A percentile compares a stretch with the other conserved stretches of the same genome.
Evolutionary conservation across 2,329 filamentous ascomycete species (phyloP).

Genomic region (Fusarium metavorans): DNA sequence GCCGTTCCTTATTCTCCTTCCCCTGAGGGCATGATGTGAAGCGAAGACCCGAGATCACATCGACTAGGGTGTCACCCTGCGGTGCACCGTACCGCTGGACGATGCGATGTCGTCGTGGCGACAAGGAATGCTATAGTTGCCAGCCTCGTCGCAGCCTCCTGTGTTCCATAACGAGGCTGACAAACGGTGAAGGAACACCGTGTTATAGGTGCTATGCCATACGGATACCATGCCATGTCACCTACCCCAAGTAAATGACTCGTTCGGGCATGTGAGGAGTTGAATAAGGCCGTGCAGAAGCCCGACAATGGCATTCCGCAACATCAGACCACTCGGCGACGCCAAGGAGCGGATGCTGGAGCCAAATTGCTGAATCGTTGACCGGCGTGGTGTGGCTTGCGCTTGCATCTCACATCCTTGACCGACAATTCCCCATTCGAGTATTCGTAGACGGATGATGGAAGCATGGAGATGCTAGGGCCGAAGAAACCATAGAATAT

Average conservation of each 20-base stretch:
- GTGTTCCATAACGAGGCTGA: slow-evolving; percentile 24
- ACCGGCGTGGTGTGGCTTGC: slow-evolving; percentile 39
- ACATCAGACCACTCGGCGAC: slow-evolving; percentile 37
- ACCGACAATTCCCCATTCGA: slow-evolving; percentile 31
- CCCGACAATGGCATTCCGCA: slow-evolving; percentile 33
- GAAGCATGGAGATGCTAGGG: slow-evolving; percentile 4
- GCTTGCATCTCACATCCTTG: slow-evolving; percentile 35
- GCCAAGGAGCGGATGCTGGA: slow-evolving; percentile 28
- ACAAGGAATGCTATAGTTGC: slow-evolving; percentile 5
- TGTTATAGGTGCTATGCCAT: not conserved
- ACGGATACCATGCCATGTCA: not conserved
- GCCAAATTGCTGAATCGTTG: slow-evolving; percentile 29
- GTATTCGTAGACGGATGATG: not conserved
- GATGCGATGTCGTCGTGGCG: not conserved
- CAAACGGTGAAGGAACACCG: slow-evolving; percentile 8
- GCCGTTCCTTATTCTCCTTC: slow-evolving; percentile 7
- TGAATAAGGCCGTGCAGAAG: slow-evolving; percentile 27
- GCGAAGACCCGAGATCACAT: not conserved
- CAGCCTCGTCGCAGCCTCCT: slow-evolving; percentile 23
- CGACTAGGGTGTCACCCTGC: not conserved
- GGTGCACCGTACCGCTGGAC: not conserved
- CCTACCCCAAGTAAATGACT: slow-evolving; percentile 21
- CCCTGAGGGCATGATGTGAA: not conserved
- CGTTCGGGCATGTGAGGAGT: slow-evolving; percentile 25
- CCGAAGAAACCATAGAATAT: not conserved